A percentile compares a stretch with the other conserved stretches of the same genome.
Evolutionary conservation across 768 basidiomycete species (phyloP).

Genomic region (Agaricus bisporus): DNA sequence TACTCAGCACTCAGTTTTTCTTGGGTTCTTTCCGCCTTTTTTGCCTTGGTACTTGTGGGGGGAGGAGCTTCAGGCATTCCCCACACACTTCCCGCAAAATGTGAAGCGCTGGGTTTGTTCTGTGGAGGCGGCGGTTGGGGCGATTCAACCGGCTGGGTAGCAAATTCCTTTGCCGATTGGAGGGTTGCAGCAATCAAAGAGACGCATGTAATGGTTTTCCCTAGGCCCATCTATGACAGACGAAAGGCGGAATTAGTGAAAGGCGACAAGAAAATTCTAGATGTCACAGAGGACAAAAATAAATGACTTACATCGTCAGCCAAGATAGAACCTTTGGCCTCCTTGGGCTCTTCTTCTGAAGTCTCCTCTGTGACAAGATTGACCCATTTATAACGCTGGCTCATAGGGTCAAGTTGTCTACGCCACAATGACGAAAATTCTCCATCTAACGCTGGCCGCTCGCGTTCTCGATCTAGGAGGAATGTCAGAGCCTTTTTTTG

Average conservation of each 20-base stretch:
- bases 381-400: constrained; percentile 52
- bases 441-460: constrained; percentile 51
- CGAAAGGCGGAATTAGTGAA: constrained; percentile 8
- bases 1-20: constrained; percentile 71
- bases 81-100: constrained; percentile 80
- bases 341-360: constrained; percentile 54
- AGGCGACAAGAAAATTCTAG: neutral
- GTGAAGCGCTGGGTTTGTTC: constrained; percentile 35
- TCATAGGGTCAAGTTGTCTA: constrained; percentile 39
- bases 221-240: constrained; percentile 82
- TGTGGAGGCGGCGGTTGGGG: constrained; percentile 31
- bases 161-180: constrained; percentile 60
- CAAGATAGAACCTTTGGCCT: constrained; percentile 84
- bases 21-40: constrained; percentile 59
- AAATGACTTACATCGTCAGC: constrained; percentile 84
- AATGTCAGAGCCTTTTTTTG: constrained; percentile 98
- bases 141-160: constrained; percentile 42
- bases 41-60: constrained; percentile 29
- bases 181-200: constrained; percentile 89
- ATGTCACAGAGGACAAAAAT: neutral
- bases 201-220: constrained; percentile 95
- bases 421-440: constrained; percentile 73
- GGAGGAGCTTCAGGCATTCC: constrained; percentile 60
- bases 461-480: constrained; percentile 81
- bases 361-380: constrained; percentile 84